Base-by-base conservation (phyloP, 2,329 filamentous ascomycete genomes). In the Chrysoporthe cubensis region DNA sequence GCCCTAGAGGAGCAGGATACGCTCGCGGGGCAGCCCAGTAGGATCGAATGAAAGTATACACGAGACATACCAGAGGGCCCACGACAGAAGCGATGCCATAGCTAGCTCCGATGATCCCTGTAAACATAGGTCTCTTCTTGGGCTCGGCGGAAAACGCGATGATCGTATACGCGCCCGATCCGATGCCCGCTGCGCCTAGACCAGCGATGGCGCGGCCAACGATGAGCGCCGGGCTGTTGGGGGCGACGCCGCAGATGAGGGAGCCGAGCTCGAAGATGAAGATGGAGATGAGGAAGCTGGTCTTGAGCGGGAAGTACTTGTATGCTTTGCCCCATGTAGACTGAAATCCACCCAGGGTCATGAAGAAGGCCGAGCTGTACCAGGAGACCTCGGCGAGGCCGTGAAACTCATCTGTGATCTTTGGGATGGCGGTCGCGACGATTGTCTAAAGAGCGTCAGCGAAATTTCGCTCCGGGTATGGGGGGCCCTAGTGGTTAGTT, bases 261-360 rank as follows among this genome's bases (percentile, higher is more conserved):
- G 76, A 80, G 4, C 83, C 82, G 1, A 83, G 66, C 71, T 84
- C 82, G 57, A 85, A 83, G 21, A 83, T 72, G 16, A 77, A 69
- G 14, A 85, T 73, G 0, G 73, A 72, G 6, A 66, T 50, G 1
- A 84, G 74, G 66, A 80, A 84, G 2, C 75, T 78, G 62, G 77
- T 78, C 57, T 72, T 73, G 50, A 83, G 74, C n/a, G 79, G 73
- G 71, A 83, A 84, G 71, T 80, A 80, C 18, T 73, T 75, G 66
- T 76, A 76, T 4, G 71, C 73, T 2, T 78, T 78, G 40, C 75
- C 75, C 64, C 73, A 72, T 2, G 70, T 48, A 1, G 71, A 69
- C 62, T 72, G 72, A 62, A 70, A 71, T 4, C 64, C 70, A 13
- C 73, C 76, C 2, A 76, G 64, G 0, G 76, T 78, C 42, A 79